Evolutionary conservation across 495 filamentous ascomycete genomes (phyloP), one percentile per base, ranked within the genome.

Genomic region (Oleoguttula mirabilis): DNA sequence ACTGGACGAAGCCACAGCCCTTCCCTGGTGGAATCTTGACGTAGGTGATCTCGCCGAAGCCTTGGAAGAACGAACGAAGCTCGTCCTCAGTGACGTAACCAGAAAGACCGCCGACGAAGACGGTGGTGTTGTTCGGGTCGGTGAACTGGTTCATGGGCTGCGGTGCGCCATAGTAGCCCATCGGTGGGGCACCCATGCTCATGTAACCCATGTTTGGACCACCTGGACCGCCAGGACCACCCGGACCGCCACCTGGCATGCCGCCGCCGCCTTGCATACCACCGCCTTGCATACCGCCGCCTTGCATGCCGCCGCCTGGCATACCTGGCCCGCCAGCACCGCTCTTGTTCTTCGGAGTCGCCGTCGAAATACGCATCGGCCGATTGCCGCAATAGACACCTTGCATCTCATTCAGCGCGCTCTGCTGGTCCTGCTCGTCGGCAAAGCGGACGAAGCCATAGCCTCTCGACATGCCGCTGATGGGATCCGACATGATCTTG

Each of bases 81-180:
- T 99, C 90, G 60, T 99, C 90, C 69, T 99, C 90, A 43, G 90
- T 99, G 36, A 99, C 90, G 59, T 99, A 99, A 39, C 90, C 90
- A 24, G 88, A 95, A 2, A 99, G 77, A 33, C 90, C 90, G 53
- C 90, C 90, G 46, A 99, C 90, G 56, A 99, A 99, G 47, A 99
- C 90, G 19, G 90, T 99, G 34, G 90, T 99, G 70, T 99, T 99
- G 73, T 99, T 99, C n/a, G 90, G 90, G 55, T 99, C 90, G 23
- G 90, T 99, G 68, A 99, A 99, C 65, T 99, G 90, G 64, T 99
- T 99, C 90, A 99, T 99, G 12, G 87, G 87, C 66, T 94, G 87
- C 41, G 79, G 79, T 46, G 79, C 74, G 43, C 81, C 82, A 60
- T 85, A 88, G 68, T 79, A 87, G 37, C 75, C 77, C 67, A 87